phyloP scores from a whole-genome alignment of 2,329 filamentous ascomycete genomes.

The Fusarium fujikuroi region DNA sequence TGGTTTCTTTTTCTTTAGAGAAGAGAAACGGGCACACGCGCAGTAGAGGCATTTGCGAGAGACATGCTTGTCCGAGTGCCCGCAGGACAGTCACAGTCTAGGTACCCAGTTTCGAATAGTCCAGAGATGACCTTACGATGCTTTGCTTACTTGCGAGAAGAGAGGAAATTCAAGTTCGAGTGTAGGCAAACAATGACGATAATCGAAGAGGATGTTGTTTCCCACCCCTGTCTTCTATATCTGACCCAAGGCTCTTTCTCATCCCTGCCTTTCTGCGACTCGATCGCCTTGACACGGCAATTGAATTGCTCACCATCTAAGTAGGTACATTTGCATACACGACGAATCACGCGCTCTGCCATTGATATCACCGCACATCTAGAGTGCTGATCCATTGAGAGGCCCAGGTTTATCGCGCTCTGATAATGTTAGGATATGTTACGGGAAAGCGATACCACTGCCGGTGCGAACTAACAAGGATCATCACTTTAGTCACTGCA shows the following conservation, averaged over 20 bases:
- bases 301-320: neutral
- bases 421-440: constrained; percentile 1
- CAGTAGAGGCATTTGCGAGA: constrained; percentile 9
- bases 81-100: constrained; percentile 7
- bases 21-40: constrained; percentile 10
- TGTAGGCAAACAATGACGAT: neutral
- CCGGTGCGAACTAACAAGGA: neutral
- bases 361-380: constrained; percentile 1
- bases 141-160: neutral
- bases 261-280: constrained; percentile 8
- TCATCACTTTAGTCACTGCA: constrained; percentile 27
- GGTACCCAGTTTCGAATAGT: neutral
- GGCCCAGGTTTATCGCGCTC: neutral
- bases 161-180: neutral
- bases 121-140: neutral
- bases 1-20: constrained; percentile 16
- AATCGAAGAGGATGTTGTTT: neutral
- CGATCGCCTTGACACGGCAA: neutral
- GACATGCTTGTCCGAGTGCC: neutral
- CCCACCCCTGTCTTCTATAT: neutral
- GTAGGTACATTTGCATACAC: neutral
- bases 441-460: neutral
- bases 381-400: neutral
- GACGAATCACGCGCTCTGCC: constrained; percentile 8
- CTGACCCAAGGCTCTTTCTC: neutral